Evolutionary conservation across 2,329 filamentous ascomycete genomes (phyloP).

Genomic region (Alternaria sp.): DNA sequence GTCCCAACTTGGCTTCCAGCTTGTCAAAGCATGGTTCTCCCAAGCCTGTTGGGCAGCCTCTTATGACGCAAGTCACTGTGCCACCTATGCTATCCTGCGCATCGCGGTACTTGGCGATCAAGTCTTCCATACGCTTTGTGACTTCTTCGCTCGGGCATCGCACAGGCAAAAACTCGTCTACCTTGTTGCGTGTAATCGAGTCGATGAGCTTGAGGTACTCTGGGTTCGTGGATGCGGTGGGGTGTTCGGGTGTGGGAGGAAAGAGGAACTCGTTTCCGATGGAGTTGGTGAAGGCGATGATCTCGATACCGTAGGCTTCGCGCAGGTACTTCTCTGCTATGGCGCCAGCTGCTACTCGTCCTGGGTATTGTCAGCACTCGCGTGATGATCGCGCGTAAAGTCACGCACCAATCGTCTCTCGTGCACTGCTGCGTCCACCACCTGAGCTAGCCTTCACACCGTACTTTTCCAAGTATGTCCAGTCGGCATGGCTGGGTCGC

Average conservation of each 20-base stretch:
- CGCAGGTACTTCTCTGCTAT: constrained; percentile 92
- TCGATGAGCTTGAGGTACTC: constrained; percentile 78
- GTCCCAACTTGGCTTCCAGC: constrained; percentile 87
- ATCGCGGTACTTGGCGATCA: constrained; percentile 81
- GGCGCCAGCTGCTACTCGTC: constrained; percentile 86
- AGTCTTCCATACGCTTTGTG: constrained; percentile 75
- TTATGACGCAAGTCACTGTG: constrained; percentile 92
- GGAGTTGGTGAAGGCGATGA: constrained; percentile 87
- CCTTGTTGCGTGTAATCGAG: constrained; percentile 74
- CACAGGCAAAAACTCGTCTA: constrained; percentile 86
- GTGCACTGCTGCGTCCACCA: constrained; percentile 87
- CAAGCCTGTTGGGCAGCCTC: constrained; percentile 82
- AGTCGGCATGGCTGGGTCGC: constrained; percentile 91
- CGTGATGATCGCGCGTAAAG: background rate
- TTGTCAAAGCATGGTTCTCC: constrained; percentile 97
- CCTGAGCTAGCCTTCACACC: constrained; percentile 91
- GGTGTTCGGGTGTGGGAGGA: constrained; percentile 70
- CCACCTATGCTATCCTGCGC: constrained; percentile 89
- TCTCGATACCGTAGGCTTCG: constrained; percentile 84
- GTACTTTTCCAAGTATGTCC: constrained; percentile 97
- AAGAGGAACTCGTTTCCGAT: constrained; percentile 83
- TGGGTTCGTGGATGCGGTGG: constrained; percentile 76
- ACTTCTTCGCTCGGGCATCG: constrained; percentile 78
- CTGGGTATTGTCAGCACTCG: constrained; percentile 48
- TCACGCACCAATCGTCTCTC: constrained; percentile 83